Percentiles rank a stretch among this genome's conserved stretches.
phyloP scores from a whole-genome alignment of 257 asterid genomes.

The Lycium barbarum region DNA sequence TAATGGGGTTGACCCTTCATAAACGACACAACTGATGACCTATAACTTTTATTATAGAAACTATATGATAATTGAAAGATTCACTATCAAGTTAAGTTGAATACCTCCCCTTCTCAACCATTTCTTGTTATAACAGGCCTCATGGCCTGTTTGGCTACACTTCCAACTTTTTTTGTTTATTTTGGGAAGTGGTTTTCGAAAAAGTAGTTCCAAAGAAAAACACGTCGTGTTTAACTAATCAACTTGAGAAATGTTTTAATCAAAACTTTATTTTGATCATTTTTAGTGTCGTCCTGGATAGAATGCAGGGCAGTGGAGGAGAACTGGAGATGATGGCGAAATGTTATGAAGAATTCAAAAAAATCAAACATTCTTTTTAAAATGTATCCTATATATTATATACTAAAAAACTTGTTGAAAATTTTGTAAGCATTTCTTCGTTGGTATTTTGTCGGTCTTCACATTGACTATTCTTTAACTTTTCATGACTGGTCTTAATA shows the following conservation, averaged over 20 bases:
- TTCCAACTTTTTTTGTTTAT: neutral
- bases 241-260: too few species aligned
- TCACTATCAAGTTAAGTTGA: neutral
- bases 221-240: too few species aligned
- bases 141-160: neutral
- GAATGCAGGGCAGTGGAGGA: neutral
- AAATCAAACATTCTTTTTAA: constrained; percentile 1
- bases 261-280: neutral
- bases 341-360: neutral
- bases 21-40: neutral
- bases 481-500: too few species aligned
- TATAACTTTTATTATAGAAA: neutral
- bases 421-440: neutral
- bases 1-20: too few species aligned
- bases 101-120: neutral
- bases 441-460: neutral
- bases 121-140: neutral
- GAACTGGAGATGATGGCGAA: neutral
- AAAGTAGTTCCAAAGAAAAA: too few species aligned
- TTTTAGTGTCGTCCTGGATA: neutral
- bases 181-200: too few species aligned
- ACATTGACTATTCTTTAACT: too few species aligned
- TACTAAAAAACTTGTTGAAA: neutral
- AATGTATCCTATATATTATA: neutral
- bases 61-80: neutral